Conservation (phyloP, 108 stramenopile genomes). For the Skeletonema menzelii region DNA sequence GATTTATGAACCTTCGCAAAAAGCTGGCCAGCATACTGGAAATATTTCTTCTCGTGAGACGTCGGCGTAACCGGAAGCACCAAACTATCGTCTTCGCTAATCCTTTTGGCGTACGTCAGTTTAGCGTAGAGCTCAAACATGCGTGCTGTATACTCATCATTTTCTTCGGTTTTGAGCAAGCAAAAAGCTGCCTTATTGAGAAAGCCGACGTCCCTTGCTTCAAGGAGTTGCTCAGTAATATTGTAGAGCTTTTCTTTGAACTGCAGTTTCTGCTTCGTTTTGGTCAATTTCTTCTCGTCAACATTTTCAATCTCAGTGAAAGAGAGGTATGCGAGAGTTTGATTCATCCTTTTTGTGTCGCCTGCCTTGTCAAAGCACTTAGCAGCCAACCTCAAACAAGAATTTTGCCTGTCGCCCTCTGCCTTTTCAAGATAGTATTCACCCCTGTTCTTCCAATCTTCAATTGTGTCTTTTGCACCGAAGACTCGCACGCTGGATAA, state of each 20-base stretch:
- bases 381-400: conserved; percentile 41
- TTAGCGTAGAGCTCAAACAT: conserved; percentile 49
- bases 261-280: conserved; percentile 12
- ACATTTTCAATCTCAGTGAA: conserved; percentile 40
- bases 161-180: conserved; percentile 30
- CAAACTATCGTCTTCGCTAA: not conserved
- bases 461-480: conserved; percentile 31
- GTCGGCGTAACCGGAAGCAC: conserved; percentile 11
- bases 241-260: conserved; percentile 19
- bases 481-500: conserved; percentile 32
- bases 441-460: conserved; percentile 49
- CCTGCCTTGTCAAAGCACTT: conserved; percentile 52
- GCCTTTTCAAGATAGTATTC: conserved; percentile 50
- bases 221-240: conserved; percentile 30
- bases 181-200: conserved; percentile 49
- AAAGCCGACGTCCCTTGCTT: conserved; percentile 40
- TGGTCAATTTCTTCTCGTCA: conserved; percentile 8
- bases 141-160: conserved; percentile 26
- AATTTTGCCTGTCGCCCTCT: conserved; percentile 28
- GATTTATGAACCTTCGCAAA: conserved; percentile 18
- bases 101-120: conserved; percentile 15
- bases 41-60: conserved; percentile 30
- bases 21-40: conserved; percentile 26
- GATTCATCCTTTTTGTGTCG: conserved; percentile 29
- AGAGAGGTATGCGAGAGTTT: conserved; percentile 34